Conservation (phyloP, 176 grass and related monocot species). For the Rhynchospora breviuscula region DNA sequence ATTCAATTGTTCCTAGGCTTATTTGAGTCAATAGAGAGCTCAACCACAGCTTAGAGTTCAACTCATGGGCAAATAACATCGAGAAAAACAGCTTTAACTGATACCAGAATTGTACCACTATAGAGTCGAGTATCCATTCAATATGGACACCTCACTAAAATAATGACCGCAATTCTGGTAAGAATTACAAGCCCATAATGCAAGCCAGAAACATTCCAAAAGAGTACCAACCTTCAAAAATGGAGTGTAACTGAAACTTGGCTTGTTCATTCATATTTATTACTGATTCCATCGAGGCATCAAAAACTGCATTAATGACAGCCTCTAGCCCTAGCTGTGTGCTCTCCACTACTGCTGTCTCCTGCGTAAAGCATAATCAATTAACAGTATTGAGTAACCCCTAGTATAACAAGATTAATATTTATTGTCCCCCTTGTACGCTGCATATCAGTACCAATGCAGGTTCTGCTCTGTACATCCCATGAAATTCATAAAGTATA, state of each 20-base stretch:
- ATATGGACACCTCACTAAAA: not conserved
- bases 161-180: not conserved
- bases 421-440: not conserved
- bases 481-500: not conserved
- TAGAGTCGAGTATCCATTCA: not conserved
- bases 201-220: not conserved
- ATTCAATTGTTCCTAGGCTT: not conserved
- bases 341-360: constrained; percentile 74
- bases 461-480: too few relatives aligned
- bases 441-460: not conserved
- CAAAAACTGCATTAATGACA: constrained; percentile 71
- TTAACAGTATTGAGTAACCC: not conserved
- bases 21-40: not conserved
- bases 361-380: constrained; percentile 35
- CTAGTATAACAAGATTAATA: not conserved
- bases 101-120: not conserved
- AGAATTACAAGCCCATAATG: not conserved
- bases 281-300: constrained; percentile 52
- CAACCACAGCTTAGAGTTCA: not conserved
- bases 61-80: not conserved
- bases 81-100: not conserved
- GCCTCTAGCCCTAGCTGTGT: constrained; percentile 72
- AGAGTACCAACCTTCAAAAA: constrained; percentile 58
- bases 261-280: constrained; percentile 45
- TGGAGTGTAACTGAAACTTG: constrained; percentile 59